Conservation (phyloP, 805 yeast species). For the Spathaspora sp. region DNA sequence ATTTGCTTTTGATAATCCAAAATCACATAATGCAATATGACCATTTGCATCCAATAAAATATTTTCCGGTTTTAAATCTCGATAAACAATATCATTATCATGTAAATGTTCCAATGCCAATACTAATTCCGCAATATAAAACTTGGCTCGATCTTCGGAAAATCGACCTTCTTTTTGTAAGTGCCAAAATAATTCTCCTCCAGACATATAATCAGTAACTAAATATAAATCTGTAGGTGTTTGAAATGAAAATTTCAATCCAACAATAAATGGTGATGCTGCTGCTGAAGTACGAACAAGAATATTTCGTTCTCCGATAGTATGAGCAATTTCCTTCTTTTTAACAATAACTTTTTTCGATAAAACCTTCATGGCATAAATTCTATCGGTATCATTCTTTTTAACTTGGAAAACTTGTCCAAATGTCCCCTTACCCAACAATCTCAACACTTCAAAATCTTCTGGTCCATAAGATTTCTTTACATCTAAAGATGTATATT, state of each 20-base stretch:
- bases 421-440: constrained; percentile 94
- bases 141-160: constrained; percentile 89
- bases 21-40: constrained; percentile 95
- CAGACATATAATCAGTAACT: constrained; percentile 97
- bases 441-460: constrained; percentile 87
- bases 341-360: constrained; percentile 93
- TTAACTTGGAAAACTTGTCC: constrained; percentile 97
- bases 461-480: constrained; percentile 87
- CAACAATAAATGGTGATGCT: constrained; percentile 90
- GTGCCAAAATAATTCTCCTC: constrained; percentile 97
- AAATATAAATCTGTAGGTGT: constrained; percentile 89
- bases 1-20: constrained; percentile 94
- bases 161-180: constrained; percentile 95
- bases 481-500: constrained; percentile 58
- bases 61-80: constrained; percentile 97
- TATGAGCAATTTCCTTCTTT: constrained; percentile 96
- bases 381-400: constrained; percentile 82
- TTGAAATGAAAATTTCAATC: constrained; percentile 93
- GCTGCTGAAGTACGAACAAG: constrained; percentile 88
- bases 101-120: constrained; percentile 92
- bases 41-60: constrained; percentile 94
- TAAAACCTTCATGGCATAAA: constrained; percentile 96
- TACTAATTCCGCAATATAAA: constrained; percentile 93
- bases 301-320: constrained; percentile 95
- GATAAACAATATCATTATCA: constrained; percentile 91